Conservation (phyloP, 257 asterid genomes). For the Leptodermis oblonga region DNA sequence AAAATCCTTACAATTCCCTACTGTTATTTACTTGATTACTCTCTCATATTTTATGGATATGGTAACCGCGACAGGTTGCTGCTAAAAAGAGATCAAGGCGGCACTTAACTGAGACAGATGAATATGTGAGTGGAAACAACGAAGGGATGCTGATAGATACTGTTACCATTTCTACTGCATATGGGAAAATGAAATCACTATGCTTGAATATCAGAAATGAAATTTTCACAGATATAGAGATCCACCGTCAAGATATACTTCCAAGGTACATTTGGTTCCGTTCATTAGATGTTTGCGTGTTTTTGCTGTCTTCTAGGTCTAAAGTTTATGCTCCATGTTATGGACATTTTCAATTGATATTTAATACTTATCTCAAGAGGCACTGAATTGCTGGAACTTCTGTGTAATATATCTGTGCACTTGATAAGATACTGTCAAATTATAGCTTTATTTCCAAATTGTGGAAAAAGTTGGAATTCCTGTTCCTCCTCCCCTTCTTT, state of each 20-base stretch:
- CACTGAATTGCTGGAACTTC: neutral
- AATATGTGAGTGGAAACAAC: constrained; percentile 45
- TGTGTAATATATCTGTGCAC: neutral
- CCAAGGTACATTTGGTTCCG: constrained; percentile 35
- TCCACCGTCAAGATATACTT: constrained; percentile 50
- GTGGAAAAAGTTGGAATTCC: neutral
- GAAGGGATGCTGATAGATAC: constrained; percentile 42
- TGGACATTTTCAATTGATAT: neutral
- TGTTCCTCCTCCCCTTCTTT: neutral
- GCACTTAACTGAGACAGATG: constrained; percentile 52
- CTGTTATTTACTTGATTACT: constrained; percentile 6
- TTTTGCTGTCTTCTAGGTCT: neutral
- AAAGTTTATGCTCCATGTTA: neutral
- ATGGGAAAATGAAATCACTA: constrained; percentile 44
- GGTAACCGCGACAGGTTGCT: constrained; percentile 34
- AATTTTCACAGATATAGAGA: constrained; percentile 46
- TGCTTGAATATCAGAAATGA: constrained; percentile 45
- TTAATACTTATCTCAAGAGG: neutral
- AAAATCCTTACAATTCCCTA: constrained; percentile 2
- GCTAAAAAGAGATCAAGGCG: constrained; percentile 51
- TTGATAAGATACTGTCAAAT: neutral
- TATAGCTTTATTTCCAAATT: neutral
- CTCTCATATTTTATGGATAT: constrained; percentile 7
- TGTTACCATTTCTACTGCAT: constrained; percentile 40
- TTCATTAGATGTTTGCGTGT: neutral